These are phyloP conservation scores for Fragaria iinumae DNA, from an alignment of 306 rosid genomes.

Conservation along the genomic window DNA sequence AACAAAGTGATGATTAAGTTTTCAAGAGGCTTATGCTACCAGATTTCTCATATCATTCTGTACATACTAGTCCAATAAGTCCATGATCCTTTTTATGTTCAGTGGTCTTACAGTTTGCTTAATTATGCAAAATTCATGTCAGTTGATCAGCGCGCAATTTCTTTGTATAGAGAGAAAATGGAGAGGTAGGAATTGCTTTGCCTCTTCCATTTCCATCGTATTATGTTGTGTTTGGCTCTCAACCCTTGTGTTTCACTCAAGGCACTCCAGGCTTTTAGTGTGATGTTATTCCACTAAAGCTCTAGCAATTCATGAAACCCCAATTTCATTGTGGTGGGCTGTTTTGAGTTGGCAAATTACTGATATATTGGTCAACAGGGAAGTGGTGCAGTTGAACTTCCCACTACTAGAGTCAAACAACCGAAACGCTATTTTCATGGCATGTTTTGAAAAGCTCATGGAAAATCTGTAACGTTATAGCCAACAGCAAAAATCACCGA, in stretches of 20 bases:
- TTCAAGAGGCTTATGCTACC: too few species aligned
- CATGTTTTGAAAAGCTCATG: not conserved
- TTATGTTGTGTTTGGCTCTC: not conserved
- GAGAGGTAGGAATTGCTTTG: not conserved
- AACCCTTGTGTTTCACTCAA: not conserved
- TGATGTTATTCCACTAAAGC: too few species aligned
- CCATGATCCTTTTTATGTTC: not conserved
- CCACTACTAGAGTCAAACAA: conserved; percentile 17
- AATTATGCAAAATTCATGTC: not conserved
- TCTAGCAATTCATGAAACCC: too few species aligned
- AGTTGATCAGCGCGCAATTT: not conserved
- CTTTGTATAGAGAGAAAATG: not conserved
- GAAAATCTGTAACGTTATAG: conserved; percentile 9
- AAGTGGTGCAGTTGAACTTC: not conserved
- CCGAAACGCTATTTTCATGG: conserved; percentile 20
- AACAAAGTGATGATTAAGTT: too few species aligned
- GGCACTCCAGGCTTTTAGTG: too few species aligned
- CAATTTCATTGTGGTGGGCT: too few species aligned
- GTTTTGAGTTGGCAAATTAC: too few species aligned
- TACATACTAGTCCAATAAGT: too few species aligned
- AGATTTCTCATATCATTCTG: too few species aligned
- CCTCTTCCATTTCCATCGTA: not conserved
- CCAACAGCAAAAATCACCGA: not conserved
- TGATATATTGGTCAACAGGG: not conserved
- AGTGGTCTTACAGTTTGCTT: not conserved